These are phyloP conservation scores for Candida glucosophila DNA, from an alignment of 1,139 yeast species.

Conservation along the genomic window DNA sequence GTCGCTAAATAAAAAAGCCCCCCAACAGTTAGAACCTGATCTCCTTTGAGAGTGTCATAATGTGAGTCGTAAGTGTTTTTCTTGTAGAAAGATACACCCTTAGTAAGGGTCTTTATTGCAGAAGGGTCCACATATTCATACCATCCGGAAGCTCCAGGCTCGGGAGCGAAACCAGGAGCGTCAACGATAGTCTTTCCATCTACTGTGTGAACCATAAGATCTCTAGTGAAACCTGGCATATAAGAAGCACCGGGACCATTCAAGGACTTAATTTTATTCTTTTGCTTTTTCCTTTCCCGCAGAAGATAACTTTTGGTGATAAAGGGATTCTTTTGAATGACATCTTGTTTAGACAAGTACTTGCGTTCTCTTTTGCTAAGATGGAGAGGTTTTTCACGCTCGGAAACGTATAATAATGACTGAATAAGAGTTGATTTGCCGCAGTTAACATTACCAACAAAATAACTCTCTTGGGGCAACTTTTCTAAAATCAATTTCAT, in stretches of 20 bases:
- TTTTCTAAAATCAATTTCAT: constrained; percentile 20
- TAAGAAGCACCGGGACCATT: constrained; percentile 40
- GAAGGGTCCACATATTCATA: constrained; percentile 21
- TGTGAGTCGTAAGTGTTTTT: constrained; percentile 25
- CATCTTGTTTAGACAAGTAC: constrained; percentile 12
- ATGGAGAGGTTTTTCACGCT: constrained; percentile 6
- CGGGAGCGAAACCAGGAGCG: constrained; percentile 46
- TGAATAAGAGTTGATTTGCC: constrained; percentile 69
- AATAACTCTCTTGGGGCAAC: constrained; percentile 38
- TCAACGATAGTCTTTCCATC: constrained; percentile 32
- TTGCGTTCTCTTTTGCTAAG: constrained; percentile 7
- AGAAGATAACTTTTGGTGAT: constrained; percentile 5
- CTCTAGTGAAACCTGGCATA: constrained; percentile 53
- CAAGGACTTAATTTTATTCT: constrained; percentile 11
- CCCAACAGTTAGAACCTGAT: constrained; percentile 45
- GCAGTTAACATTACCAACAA: constrained; percentile 66
- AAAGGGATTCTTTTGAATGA: constrained; percentile 8
- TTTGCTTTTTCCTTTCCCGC: constrained; percentile 6
- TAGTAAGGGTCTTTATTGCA: constrained; percentile 23
- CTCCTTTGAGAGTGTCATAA: constrained; percentile 34
- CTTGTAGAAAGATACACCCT: constrained; percentile 27
- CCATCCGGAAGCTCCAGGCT: constrained; percentile 15
- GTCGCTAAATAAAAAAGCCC: constrained; percentile 47
- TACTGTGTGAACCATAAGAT: constrained; percentile 26
- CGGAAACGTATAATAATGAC: constrained; percentile 28